Percentiles rank a stretch among this genome's conserved stretches.
phyloP scores from a whole-genome alignment of 2,329 filamentous ascomycete genomes.

The Epichloe sylvatica region DNA sequence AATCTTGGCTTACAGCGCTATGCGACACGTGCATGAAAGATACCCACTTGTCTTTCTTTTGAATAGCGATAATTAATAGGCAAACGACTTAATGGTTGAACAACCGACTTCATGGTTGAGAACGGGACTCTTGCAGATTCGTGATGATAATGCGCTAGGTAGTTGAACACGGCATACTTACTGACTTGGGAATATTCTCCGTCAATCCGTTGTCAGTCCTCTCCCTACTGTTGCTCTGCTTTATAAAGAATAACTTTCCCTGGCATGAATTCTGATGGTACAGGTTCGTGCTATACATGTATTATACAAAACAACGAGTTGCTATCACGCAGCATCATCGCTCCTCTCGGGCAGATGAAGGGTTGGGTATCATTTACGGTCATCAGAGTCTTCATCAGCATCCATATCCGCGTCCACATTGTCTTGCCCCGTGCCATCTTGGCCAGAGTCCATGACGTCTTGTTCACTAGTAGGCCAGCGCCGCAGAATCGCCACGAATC shows the following conservation, averaged over 20 bases:
- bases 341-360: background rate
- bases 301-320: background rate
- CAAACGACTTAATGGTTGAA: background rate
- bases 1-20: background rate
- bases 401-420: background rate
- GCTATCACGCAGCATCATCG: background rate
- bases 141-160: too few species aligned
- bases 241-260: too few species aligned
- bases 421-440: background rate
- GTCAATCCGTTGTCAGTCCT: too few species aligned
- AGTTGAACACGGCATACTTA: too few species aligned
- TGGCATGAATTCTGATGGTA: too few species aligned
- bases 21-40: constrained; percentile 4
- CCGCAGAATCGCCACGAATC: constrained; percentile 26
- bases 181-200: too few species aligned
- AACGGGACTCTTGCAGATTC: background rate
- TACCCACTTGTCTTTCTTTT: constrained; percentile 6
- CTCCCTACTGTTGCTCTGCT: too few species aligned
- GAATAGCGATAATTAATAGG: constrained; percentile 6
- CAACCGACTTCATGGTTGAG: background rate
- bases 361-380: background rate
- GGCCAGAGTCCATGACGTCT: constrained; percentile 1
- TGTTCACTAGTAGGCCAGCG: constrained; percentile 16
- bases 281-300: background rate
- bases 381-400: background rate